phyloP scores from a whole-genome alignment of 352 stramenopile genomes.

The Phytophthora idaei region DNA sequence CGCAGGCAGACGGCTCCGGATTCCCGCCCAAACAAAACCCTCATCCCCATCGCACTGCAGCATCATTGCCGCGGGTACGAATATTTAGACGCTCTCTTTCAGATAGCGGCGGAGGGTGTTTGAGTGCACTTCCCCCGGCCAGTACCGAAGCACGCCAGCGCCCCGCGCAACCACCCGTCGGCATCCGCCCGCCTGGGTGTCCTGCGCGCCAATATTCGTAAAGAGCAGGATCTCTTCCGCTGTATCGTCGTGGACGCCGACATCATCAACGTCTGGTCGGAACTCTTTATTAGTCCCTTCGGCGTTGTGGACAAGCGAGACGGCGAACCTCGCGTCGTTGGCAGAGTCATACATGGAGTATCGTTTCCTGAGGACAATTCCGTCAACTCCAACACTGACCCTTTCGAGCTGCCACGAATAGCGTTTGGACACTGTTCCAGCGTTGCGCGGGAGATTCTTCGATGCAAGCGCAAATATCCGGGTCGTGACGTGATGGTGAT shows the following conservation, averaged over 20 bases:
- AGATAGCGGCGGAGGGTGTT: not conserved
- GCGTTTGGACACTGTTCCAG: slow-evolving; percentile 1
- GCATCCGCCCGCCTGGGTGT: not conserved
- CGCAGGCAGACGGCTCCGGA: not conserved
- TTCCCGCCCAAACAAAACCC: slow-evolving; percentile 8
- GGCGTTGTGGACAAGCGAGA: not conserved
- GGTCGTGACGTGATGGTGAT: too few relatives aligned
- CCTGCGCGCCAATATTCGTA: slow-evolving; percentile 7
- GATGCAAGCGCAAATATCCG: not conserved
- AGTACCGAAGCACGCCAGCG: not conserved
- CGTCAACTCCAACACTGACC: not conserved
- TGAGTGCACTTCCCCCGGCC: not conserved
- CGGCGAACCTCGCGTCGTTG: not conserved
- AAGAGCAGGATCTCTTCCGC: slow-evolving; percentile 4
- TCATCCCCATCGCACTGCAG: not conserved
- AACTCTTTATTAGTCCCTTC: slow-evolving; percentile 8
- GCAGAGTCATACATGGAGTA: slow-evolving; percentile 1
- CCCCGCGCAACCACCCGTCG: slow-evolving; percentile 3
- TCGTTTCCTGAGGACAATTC: not conserved
- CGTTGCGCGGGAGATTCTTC: slow-evolving; percentile 12
- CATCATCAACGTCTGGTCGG: slow-evolving; percentile 7
- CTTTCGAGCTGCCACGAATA: not conserved
- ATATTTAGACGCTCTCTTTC: not conserved
- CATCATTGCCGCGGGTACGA: not conserved
- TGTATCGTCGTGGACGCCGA: slow-evolving; percentile 7